Conservation (phyloP, 768 basidiomycete species). For the Austroboletus eburneus region DNA sequence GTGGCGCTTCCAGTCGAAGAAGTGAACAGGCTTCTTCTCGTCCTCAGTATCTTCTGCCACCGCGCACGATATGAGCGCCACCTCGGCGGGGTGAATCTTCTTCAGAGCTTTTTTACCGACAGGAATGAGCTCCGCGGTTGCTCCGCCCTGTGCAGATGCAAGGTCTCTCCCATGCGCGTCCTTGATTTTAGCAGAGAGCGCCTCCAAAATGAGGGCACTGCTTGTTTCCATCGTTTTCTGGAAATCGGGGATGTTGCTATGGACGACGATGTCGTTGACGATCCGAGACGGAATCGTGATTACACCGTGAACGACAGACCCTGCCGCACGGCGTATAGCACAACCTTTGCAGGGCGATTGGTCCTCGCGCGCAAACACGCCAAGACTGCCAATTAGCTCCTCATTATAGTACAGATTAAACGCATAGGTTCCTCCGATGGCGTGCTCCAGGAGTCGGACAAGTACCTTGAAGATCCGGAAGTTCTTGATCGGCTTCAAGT, state of each 20-base stretch:
- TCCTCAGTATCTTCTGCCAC: constrained; percentile 19
- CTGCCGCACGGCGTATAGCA: constrained; percentile 12
- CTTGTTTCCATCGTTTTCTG: constrained; percentile 13
- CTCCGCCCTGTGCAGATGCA: constrained; percentile 18
- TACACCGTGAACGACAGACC: constrained; percentile 20
- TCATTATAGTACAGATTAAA: constrained; percentile 18
- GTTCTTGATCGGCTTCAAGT: constrained; percentile 14
- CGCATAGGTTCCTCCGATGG: constrained; percentile 20
- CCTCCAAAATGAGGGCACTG: constrained; percentile 7
- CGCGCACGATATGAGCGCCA: constrained; percentile 21
- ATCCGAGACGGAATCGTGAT: constrained; percentile 21
- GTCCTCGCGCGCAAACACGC: constrained; percentile 24
- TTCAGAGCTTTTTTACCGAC: background rate
- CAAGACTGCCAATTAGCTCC: constrained; percentile 16
- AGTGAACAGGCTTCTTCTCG: constrained; percentile 12
- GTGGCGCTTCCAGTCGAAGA: constrained; percentile 24
- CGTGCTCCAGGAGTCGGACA: constrained; percentile 23
- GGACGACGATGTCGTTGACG: constrained; percentile 20
- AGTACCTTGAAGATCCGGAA: constrained; percentile 27
- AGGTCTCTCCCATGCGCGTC: constrained; percentile 12
- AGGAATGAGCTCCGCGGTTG: background rate
- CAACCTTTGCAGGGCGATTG: constrained; percentile 26
- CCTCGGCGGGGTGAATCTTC: constrained; percentile 18
- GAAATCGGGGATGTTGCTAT: background rate
- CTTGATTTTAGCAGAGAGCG: constrained; percentile 15